These are phyloP conservation scores for Butyriboletus loyo DNA, from an alignment of 768 basidiomycete genomes.

Conservation along the genomic window DNA sequence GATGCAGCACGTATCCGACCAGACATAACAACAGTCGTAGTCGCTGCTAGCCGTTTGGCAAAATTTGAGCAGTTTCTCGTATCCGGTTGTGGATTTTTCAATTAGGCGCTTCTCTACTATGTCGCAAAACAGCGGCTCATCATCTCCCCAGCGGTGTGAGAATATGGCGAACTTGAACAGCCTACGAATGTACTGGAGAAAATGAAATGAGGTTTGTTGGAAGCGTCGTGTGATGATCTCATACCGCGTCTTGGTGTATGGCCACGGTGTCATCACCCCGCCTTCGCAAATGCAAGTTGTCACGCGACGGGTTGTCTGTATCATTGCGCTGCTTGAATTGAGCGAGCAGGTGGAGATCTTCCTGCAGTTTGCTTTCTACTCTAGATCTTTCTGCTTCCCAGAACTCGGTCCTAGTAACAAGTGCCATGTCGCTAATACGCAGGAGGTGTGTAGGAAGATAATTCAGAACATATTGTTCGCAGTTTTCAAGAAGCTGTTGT, in stretches of 20 bases:
- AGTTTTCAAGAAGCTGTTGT: conserved; percentile 7
- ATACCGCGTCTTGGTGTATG: background rate
- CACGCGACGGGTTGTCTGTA: background rate
- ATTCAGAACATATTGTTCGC: conserved; percentile 19
- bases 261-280: background rate
- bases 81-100: conserved; percentile 8
- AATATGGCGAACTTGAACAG: conserved; percentile 19
- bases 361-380: background rate
- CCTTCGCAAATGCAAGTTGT: background rate
- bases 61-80: conserved; percentile 15
- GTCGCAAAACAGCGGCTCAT: conserved; percentile 15
- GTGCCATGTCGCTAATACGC: conserved; percentile 14
- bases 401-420: conserved; percentile 9
- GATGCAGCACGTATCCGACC: too few species aligned
- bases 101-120: background rate
- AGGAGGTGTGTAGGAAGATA: conserved; percentile 18
- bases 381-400: conserved; percentile 11
- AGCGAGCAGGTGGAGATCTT: background rate
- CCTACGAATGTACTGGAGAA: conserved; percentile 4
- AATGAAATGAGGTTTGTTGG: background rate
- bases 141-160: conserved; percentile 22
- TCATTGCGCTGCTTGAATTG: background rate
- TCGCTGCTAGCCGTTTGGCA: conserved; percentile 16
- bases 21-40: conserved; percentile 18
- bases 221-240: background rate